Conservation (phyloP, 768 basidiomycete genomes). For the Lentinula edodes region DNA sequence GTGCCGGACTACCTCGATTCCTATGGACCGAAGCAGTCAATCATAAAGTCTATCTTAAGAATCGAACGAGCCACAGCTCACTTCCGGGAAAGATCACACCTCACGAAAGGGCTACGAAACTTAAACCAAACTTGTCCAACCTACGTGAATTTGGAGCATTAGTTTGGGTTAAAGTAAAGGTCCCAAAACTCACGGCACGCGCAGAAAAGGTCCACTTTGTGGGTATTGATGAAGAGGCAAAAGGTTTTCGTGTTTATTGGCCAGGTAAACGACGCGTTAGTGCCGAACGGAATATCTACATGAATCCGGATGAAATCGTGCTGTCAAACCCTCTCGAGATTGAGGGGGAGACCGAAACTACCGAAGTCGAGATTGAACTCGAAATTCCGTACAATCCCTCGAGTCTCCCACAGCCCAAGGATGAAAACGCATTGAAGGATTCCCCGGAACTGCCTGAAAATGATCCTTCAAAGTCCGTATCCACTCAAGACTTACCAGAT, state of each 20-base stretch:
- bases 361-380: not conserved
- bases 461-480: too few species aligned
- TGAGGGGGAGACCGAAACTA: conserved; percentile 5
- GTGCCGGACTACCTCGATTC: conserved; percentile 9
- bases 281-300: conserved; percentile 18
- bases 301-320: not conserved
- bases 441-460: too few species aligned
- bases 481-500: too few species aligned
- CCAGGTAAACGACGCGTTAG: conserved; percentile 16
- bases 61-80: not conserved
- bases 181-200: conserved; percentile 10
- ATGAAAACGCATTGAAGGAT: not conserved
- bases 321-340: not conserved
- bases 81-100: conserved; percentile 7
- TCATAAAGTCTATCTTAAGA: conserved; percentile 8
- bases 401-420: not conserved
- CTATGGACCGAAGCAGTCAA: conserved; percentile 17
- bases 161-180: conserved; percentile 22
- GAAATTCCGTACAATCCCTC: not conserved
- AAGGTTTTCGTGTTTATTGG: conserved; percentile 25
- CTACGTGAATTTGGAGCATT: conserved; percentile 20
- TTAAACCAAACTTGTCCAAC: conserved; percentile 14
- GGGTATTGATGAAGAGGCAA: conserved; percentile 20
- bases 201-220: conserved; percentile 15
- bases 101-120: not conserved